Evolutionary conservation across 257 asterid species (phyloP).

Genomic region (Solanum infundibuliforme): DNA sequence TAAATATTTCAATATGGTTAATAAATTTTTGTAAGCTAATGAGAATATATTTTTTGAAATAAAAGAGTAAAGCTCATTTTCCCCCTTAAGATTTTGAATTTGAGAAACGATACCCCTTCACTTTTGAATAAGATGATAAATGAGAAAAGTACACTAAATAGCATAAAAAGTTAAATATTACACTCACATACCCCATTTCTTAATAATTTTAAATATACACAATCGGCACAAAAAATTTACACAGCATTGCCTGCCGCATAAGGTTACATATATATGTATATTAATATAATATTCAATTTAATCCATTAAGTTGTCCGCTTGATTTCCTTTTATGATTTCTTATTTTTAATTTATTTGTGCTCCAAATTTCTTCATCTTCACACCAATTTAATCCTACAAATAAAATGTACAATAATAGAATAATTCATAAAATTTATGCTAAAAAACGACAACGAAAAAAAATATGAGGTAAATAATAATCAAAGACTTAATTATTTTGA

Average conservation of each 20-base stretch:
- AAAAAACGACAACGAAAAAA: too few relatives aligned
- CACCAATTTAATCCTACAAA: too few relatives aligned
- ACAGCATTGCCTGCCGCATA: too few relatives aligned
- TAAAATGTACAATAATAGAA: too few relatives aligned
- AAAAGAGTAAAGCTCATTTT: neutral
- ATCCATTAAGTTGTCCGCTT: neutral
- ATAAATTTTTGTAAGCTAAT: neutral
- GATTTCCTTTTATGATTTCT: neutral
- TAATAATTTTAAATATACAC: too few relatives aligned
- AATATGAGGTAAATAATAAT: too few relatives aligned
- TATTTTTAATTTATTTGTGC: neutral
- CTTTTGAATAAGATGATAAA: neutral
- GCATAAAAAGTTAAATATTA: too few relatives aligned
- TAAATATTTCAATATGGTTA: neutral
- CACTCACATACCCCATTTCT: neutral
- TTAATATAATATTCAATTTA: too few relatives aligned
- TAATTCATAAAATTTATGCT: too few relatives aligned
- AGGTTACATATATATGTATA: too few relatives aligned
- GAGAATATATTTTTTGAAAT: too few relatives aligned
- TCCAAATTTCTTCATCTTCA: neutral
- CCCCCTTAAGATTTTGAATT: neutral
- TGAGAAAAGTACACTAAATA: neutral
- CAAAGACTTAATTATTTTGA: neutral
- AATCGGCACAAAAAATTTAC: too few relatives aligned
- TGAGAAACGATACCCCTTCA: neutral